Conservation (phyloP, 345 rosid species). For the Gossypium arboreum region DNA sequence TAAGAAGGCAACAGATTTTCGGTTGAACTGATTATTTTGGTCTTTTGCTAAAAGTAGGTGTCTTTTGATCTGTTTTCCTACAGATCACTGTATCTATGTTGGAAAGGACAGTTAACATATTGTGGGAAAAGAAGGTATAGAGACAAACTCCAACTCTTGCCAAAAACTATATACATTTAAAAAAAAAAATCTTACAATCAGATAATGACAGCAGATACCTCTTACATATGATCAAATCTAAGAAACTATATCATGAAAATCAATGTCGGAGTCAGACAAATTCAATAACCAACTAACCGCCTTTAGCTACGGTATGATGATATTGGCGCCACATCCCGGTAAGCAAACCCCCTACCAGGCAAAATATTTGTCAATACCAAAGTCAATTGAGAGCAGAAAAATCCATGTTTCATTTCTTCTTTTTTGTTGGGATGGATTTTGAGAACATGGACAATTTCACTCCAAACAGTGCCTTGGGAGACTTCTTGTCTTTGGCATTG, state of each 20-base stretch:
- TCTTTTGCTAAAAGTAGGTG: too few species aligned
- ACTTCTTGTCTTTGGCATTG: slow-evolving; percentile 26
- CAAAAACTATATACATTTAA: slow-evolving; percentile 15
- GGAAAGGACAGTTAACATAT: too few species aligned
- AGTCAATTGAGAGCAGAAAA: slow-evolving; percentile 1
- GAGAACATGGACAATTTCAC: slow-evolving; percentile 27
- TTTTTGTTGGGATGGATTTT: slow-evolving; percentile 21
- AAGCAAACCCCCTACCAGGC: slow-evolving; percentile 8
- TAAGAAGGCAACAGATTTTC: too few species aligned
- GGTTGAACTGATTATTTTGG: too few species aligned
- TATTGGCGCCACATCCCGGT: slow-evolving; percentile 4
- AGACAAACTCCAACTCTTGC: not conserved
- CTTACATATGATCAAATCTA: slow-evolving; percentile 9
- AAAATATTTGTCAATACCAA: slow-evolving; percentile 13
- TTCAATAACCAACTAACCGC: slow-evolving; percentile 9
- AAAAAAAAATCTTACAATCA: not conserved
- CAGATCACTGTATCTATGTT: not conserved
- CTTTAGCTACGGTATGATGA: not conserved
- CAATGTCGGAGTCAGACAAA: slow-evolving; percentile 2
- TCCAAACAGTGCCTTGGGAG: slow-evolving; percentile 40
- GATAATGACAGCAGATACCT: slow-evolving; percentile 18
- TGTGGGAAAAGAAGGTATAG: not conserved
- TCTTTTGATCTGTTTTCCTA: not conserved
- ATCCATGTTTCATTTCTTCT: slow-evolving; percentile 36
- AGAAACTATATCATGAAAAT: not conserved